Evolutionary conservation across 2,329 filamentous ascomycete species (phyloP), one percentile per base, ranked within the genome.

Genomic region (Immersiporthe knoxdaviesiana): DNA sequence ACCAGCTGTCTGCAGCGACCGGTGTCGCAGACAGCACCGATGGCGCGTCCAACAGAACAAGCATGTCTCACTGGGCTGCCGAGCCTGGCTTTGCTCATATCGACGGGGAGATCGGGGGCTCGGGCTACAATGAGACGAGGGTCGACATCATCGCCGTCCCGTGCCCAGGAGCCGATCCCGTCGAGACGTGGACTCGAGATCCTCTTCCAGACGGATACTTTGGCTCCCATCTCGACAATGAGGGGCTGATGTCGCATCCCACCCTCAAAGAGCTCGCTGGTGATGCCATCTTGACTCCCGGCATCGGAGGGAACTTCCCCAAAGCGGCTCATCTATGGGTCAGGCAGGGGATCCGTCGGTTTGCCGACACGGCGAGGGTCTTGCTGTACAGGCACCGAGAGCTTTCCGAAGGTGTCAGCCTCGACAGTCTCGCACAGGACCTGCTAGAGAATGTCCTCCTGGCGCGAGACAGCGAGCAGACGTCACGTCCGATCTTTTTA

Each of bases 401-500:
- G 27, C 59, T 82, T 1, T 63, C 70, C 0, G 83, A 84, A 11
- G 81, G 77, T 0, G 78, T 80, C 70, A 85, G 81, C 3, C 73
- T 88, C 58, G 79, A 81, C 3, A 70, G 73, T 0, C 77, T 87
- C 32, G 84, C 85, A 1, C 79, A 83, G 27, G 82, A 83, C 58
- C 74, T 88, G 59, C 74, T 88, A 16, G 76, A 82, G 4, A 80
- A 85, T 35, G 71, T 87, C 14, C 72, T 72, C 35, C 76, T 72
- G 47, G 74, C 82, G 65, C 74, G 77, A 30, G 68, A 74, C 37
- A 74, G 70, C 7, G 56, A 77, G 63, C 74, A 76, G 27, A 77
- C 76, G 56, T 77, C 78, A 1, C 82, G 88, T 6, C 88, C 88
- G 0, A 73, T 90, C 2, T 82, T 90, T 88, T 90, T 74, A 81